Conservation (phyloP, 306 rosid genomes). For the Cyclanthera cordifolia region DNA sequence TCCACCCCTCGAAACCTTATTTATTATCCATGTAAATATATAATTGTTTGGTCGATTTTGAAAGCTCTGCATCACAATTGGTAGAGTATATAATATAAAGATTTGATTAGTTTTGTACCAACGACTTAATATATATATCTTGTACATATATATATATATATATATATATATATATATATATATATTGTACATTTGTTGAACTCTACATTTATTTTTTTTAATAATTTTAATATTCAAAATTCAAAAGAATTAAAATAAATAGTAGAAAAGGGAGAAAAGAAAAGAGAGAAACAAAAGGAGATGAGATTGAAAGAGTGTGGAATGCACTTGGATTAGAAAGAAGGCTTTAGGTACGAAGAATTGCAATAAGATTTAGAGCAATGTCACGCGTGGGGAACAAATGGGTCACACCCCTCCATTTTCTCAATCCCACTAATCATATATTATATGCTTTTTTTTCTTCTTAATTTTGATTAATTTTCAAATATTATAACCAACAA, state of each 20-base stretch:
- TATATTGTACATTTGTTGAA: no score
- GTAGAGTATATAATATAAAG: no score
- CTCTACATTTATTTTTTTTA: no score
- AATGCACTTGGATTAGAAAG: constrained; percentile 6
- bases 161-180: no score
- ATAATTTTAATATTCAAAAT: neutral
- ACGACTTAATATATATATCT: no score
- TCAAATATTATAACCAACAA: neutral
- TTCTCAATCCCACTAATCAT: constrained; percentile 7
- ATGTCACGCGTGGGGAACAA: constrained; percentile 46
- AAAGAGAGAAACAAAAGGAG: neutral
- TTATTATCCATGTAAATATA: no score
- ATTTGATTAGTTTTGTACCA: no score
- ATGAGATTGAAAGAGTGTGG: constrained; percentile 11
- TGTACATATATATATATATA: no score
- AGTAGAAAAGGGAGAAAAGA: neutral
- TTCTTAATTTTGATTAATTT: no score
- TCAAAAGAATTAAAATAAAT: neutral
- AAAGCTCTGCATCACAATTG: no score
- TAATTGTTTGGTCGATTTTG: no score
- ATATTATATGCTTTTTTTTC: neutral
- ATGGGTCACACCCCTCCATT: constrained; percentile 35
- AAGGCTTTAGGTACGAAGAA: neutral
- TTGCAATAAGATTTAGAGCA: neutral
- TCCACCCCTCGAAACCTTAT: no score